Evolutionary conservation across 2,329 filamentous ascomycete genomes (phyloP).

Genomic region (Gremmenia infestans): DNA sequence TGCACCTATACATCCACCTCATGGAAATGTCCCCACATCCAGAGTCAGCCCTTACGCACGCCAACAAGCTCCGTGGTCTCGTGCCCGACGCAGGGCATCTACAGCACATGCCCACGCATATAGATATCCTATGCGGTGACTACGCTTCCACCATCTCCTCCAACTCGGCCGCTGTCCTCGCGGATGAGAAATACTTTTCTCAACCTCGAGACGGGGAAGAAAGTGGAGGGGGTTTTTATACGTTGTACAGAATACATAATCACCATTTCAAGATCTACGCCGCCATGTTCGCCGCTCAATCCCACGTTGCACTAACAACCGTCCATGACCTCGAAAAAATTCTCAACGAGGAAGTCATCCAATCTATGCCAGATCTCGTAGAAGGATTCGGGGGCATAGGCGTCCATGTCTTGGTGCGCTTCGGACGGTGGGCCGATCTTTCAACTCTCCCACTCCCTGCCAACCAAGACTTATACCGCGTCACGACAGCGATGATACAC

Average conservation of each 20-base stretch:
- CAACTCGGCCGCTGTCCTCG: constrained; percentile 61
- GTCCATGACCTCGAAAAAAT: constrained; percentile 53
- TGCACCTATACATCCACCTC: constrained; percentile 73
- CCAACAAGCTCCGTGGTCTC: constrained; percentile 57
- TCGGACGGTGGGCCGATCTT: constrained; percentile 67
- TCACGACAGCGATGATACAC: constrained; percentile 62
- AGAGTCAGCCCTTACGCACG: constrained; percentile 55
- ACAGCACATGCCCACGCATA: constrained; percentile 72
- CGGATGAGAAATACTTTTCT: constrained; percentile 55
- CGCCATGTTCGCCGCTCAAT: constrained; percentile 71
- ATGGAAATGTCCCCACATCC: constrained; percentile 71
- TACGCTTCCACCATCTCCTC: constrained; percentile 62
- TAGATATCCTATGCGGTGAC: constrained; percentile 69
- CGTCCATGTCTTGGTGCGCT: constrained; percentile 66
- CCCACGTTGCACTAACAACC: constrained; percentile 55
- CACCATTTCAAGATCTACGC: constrained; percentile 73
- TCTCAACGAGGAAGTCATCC: constrained; percentile 60
- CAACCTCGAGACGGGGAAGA: constrained; percentile 45
- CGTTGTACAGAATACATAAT: constrained; percentile 69
- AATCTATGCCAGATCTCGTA: constrained; percentile 75
- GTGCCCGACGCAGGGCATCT: constrained; percentile 67
- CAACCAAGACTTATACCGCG: constrained; percentile 59
- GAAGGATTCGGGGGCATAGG: constrained; percentile 66
- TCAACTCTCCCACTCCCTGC: constrained; percentile 49
- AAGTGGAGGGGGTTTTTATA: constrained; percentile 65